Conservation (phyloP, 2,329 filamentous ascomycete species). For the Pyrenophora teres region DNA sequence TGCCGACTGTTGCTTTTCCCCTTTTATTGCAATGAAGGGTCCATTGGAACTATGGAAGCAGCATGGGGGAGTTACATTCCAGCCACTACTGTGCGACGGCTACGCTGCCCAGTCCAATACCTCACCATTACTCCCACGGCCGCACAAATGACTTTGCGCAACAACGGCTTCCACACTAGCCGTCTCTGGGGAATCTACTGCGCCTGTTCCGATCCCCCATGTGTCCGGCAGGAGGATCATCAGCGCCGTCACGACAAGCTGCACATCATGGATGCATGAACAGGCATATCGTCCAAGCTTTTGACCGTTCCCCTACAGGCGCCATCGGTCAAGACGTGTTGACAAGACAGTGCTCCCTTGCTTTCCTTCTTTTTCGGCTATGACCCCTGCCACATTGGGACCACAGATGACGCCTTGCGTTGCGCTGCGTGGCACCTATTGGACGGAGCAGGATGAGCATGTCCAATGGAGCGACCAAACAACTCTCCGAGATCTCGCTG, state of each 20-base stretch:
- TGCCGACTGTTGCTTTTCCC: conserved; percentile 23
- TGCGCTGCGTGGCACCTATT: conserved; percentile 25
- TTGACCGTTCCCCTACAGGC: conserved; percentile 37
- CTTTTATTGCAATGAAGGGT: conserved; percentile 15
- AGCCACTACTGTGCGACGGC: conserved; percentile 34
- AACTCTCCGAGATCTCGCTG: conserved; percentile 32
- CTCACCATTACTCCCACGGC: conserved; percentile 22
- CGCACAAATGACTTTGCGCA: conserved; percentile 36
- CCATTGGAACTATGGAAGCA: conserved; percentile 11
- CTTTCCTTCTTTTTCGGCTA: conserved; percentile 37
- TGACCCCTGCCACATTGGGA: conserved; percentile 23
- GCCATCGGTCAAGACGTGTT: conserved; percentile 33
- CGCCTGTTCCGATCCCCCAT: conserved; percentile 33
- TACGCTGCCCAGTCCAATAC: conserved; percentile 27
- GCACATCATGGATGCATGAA: conserved; percentile 34
- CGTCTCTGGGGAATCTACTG: conserved; percentile 34
- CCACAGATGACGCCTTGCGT: conserved; percentile 29
- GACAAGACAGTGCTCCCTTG: conserved; percentile 42
- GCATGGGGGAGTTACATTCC: conserved; percentile 39
- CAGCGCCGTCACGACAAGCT: conserved; percentile 21
- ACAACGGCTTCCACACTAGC: conserved; percentile 37
- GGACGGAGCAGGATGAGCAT: conserved; percentile 25
- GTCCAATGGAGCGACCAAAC: conserved; percentile 25
- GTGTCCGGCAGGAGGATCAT: conserved; percentile 22
- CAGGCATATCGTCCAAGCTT: conserved; percentile 29